Evolutionary conservation across 331 rosid species (phyloP).

Genomic region (Rosa hybrid): DNA sequence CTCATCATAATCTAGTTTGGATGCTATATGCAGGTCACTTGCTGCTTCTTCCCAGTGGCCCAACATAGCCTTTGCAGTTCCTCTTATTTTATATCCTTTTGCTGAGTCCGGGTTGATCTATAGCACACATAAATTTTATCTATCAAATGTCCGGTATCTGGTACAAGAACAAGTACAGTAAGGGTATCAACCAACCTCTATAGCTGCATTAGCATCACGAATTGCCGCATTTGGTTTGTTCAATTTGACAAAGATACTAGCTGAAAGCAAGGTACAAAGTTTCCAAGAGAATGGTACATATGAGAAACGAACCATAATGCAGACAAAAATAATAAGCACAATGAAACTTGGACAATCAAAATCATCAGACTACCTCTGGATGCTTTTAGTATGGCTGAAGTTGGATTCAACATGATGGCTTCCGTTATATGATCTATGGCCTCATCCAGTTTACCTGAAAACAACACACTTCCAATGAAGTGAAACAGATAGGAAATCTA

Average conservation of each 20-base stretch:
- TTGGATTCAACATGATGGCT: conserved; percentile 75
- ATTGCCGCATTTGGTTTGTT: conserved; percentile 89
- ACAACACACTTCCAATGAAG: conserved; percentile 10
- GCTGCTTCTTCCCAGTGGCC: conserved; percentile 79
- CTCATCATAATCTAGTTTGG: conserved; percentile 74
- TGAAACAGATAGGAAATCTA: neutral
- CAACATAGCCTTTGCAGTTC: conserved; percentile 77
- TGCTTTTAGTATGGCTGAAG: conserved; percentile 75
- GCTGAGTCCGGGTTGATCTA: conserved; percentile 88
- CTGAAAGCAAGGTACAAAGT: conserved; percentile 46
- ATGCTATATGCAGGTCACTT: conserved; percentile 71
- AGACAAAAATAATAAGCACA: neutral
- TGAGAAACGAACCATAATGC: neutral
- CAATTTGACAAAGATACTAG: conserved; percentile 57
- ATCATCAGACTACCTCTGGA: conserved; percentile 58
- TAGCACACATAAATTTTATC: conserved; percentile 22
- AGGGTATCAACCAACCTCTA: conserved; percentile 53
- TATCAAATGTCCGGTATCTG: neutral
- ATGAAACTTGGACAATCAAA: neutral
- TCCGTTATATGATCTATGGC: conserved; percentile 68
- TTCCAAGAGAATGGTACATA: conserved; percentile 18
- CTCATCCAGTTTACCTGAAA: conserved; percentile 61
- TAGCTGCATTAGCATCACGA: conserved; percentile 79
- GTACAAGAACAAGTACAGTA: conserved; percentile 11
- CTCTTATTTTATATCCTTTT: conserved; percentile 78